These are phyloP conservation scores for Grosmannia penicillata DNA, from an alignment of 2,329 filamentous ascomycete species.

Conservation along the genomic window DNA sequence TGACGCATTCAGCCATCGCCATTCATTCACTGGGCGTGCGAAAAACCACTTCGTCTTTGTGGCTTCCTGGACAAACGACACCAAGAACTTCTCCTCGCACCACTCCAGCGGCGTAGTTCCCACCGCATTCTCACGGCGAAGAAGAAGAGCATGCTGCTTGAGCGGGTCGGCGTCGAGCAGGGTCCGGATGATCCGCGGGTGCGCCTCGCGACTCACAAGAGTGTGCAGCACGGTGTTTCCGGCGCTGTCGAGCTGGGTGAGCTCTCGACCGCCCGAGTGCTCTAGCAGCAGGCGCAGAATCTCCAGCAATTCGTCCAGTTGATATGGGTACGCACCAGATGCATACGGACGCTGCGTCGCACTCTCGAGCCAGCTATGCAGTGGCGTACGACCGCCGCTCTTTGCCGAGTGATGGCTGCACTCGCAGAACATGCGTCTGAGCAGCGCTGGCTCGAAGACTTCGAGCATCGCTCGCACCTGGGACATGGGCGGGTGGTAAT, in stretches of 20 bases:
- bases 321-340: no score
- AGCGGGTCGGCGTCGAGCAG: constrained; percentile 41
- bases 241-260: constrained; percentile 45
- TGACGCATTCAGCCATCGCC: neutral
- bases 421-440: constrained; percentile 43
- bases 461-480: constrained; percentile 34
- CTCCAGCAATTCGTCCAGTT: constrained; percentile 19
- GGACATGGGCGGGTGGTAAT: constrained; percentile 16
- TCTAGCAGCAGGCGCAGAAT: constrained; percentile 35
- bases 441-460: constrained; percentile 41
- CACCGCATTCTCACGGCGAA: constrained; percentile 60
- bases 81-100: constrained; percentile 39
- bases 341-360: no score
- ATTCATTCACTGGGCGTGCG: no score
- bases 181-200: constrained; percentile 21
- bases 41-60: no score
- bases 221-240: constrained; percentile 53
- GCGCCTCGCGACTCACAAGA: constrained; percentile 24
- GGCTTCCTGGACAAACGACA: no score
- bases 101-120: constrained; percentile 60
- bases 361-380: constrained; percentile 49
- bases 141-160: constrained; percentile 20
- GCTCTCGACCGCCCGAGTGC: constrained; percentile 36
- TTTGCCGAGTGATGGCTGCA: constrained; percentile 28
- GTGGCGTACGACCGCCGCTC: constrained; percentile 43